Evolutionary conservation across 208 protist genomes (phyloP).

Genomic region (Leishmania lainsoni): DNA sequence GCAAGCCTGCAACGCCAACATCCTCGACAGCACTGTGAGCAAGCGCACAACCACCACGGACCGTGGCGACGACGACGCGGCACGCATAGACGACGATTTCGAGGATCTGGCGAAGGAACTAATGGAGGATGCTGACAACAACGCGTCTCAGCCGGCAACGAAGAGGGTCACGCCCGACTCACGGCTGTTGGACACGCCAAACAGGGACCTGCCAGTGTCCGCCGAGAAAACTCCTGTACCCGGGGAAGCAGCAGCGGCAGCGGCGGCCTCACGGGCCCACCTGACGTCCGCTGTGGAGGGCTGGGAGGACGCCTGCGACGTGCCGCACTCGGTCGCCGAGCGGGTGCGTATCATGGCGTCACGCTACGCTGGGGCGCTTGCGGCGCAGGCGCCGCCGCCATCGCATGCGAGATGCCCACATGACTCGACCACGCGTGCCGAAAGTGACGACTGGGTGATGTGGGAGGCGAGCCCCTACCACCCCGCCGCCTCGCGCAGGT

Average conservation of each 20-base stretch:
- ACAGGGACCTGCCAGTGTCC: neutral
- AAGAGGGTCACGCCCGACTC: neutral
- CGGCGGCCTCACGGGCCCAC: neutral
- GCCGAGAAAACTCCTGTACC: neutral
- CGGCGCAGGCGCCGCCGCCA: neutral
- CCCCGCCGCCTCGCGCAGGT: conserved; percentile 1
- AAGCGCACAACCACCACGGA: neutral
- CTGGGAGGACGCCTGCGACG: conserved; percentile 13
- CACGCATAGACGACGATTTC: conserved; percentile 3
- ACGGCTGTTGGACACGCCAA: neutral
- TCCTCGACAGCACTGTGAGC: neutral
- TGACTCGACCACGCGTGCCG: neutral
- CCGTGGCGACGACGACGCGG: neutral
- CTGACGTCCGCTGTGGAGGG: conserved; percentile 8
- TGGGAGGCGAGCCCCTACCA: conserved; percentile 9
- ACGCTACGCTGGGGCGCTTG: neutral
- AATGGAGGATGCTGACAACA: conserved; percentile 8
- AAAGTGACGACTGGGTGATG: conserved; percentile 13
- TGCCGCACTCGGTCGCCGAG: conserved; percentile 13
- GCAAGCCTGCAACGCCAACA: neutral
- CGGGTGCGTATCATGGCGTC: conserved; percentile 9
- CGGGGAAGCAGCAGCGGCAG: neutral
- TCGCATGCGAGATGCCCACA: neutral
- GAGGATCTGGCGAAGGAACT: conserved; percentile 26
- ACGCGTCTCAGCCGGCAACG: neutral